Evolutionary conservation across 148 eudicot species (phyloP), one percentile per base, ranked within the genome.

Genomic region (Tetragonia tetragonoides): DNA sequence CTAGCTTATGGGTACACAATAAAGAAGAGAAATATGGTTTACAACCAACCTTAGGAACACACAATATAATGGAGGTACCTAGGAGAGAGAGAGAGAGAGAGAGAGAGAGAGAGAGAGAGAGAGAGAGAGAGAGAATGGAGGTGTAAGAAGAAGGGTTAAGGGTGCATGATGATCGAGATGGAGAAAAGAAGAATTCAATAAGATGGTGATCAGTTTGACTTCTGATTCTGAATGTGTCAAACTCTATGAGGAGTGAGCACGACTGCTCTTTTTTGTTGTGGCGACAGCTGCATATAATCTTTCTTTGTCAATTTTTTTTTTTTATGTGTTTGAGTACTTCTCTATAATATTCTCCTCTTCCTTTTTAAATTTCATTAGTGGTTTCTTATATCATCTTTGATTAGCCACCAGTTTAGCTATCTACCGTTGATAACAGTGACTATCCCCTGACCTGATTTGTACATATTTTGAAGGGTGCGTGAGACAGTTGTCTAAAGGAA

Each of bases 171-270:
- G 37, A 10, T 14, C 15, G 79, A 75, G 47, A 66, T 59, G 66
- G 20, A 7, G 54, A 47, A 59, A n/a, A 20, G 17, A 63, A 28
- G 54, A 10, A 21, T 28, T 28, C 34, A 28, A 28, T 28, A 28
- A 23, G 61, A 21, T 49, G 75, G 69, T 20, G 24, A 11, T 41
- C 18, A n/a, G 72, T 69, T 79, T 83, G 82, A 79, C 85, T 83
- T 83, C 21, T 70, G 85, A 17, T 28, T 28, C 34, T 28, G 34
- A 83, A 79, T 46, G 79, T 51, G 77, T 79, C 82, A 70, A 73
- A 77, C 10, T 37, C 3, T 1, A 73, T 28, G 53, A 70, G 76
- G 79, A 79, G 85, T 73, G 73, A 75, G 82, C 80, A 83, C 76
- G 82, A 83, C 76, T 70, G 28, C 65, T n/a, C 63, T 23, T 12